These are phyloP conservation scores for Tetrahymena malaccensis DNA, from an alignment of 73 alveolate genomes.

Conservation along the genomic window DNA sequence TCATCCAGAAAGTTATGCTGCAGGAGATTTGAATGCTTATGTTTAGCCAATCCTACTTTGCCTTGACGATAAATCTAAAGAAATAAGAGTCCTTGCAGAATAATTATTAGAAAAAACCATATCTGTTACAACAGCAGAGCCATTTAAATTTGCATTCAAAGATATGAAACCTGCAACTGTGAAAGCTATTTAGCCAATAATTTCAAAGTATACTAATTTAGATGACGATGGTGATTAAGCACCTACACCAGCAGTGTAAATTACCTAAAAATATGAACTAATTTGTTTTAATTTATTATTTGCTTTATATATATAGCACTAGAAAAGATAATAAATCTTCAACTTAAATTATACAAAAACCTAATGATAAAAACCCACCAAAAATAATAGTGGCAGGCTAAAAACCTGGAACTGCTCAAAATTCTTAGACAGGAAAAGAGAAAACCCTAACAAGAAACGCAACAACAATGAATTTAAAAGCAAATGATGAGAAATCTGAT, in stretches of 20 bases:
- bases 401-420: neutral
- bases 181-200: neutral
- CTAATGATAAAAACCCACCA: neutral
- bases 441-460: neutral
- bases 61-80: constrained; percentile 31
- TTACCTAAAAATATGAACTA: neutral
- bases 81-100: constrained; percentile 19
- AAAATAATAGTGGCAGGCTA: neutral
- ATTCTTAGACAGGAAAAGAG: neutral
- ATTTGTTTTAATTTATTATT: neutral
- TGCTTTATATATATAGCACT: neutral
- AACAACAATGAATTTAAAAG: neutral
- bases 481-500: neutral
- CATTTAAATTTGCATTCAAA: constrained; percentile 9
- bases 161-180: constrained; percentile 40
- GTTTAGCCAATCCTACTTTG: constrained; percentile 15
- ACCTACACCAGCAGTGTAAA: neutral
- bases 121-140: constrained; percentile 14
- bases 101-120: constrained; percentile 18
- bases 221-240: neutral
- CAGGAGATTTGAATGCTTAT: constrained; percentile 11
- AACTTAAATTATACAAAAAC: neutral
- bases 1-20: constrained; percentile 7
- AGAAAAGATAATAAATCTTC: neutral
- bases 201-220: constrained; percentile 4